Evolutionary conservation across 2,329 filamentous ascomycete species (phyloP), one percentile per base, ranked within the genome.

Genomic region (Aspergillus awamori): DNA sequence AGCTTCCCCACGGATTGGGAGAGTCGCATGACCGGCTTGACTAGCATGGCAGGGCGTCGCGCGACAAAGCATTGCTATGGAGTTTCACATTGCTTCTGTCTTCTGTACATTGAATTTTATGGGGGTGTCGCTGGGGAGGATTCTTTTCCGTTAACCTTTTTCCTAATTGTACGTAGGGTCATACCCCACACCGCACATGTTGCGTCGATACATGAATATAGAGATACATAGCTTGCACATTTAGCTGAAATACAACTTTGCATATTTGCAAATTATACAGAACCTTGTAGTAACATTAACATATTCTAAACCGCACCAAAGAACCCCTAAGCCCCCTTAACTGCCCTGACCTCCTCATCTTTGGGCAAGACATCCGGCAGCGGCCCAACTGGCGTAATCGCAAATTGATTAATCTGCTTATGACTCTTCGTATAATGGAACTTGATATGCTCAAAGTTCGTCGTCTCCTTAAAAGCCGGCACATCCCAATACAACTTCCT

Each of bases 401-500:
- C 79, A 74, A 82, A 83, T 51, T 73, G 85, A 72, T 89, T 89
- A 68, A 89, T 89, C 77, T 88, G 86, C 66, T 74, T 79, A 75
- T 89, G 87, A 65, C 84, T 87, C 80, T 86, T 87, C 2, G 86
- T 89, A 72, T 89, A 89, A 70, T 89, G 87, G 48, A 84, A 89
- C 86, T 96, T 97, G 81, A 98, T 98, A 79, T 99, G 95, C 76
- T 96, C 86, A 75, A 96, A 97, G 76, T 97, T 86, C 22, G 93
- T 96, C 63, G 93, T 95, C 55, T 90, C 86, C 65, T 82, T 81
- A 80, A 96, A 97, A 2, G 92, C 92, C 0, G 87, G 82, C 24
- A 87, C 76, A 67, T 89, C 89, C 93, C 93, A 97, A 81, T 97
- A 97, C 69, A 96, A 79, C 71, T 89, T 84, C 58, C 91, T 84